These are phyloP conservation scores for Malania oleifera DNA, from an alignment of 164 flowering plant species.

Conservation along the genomic window DNA sequence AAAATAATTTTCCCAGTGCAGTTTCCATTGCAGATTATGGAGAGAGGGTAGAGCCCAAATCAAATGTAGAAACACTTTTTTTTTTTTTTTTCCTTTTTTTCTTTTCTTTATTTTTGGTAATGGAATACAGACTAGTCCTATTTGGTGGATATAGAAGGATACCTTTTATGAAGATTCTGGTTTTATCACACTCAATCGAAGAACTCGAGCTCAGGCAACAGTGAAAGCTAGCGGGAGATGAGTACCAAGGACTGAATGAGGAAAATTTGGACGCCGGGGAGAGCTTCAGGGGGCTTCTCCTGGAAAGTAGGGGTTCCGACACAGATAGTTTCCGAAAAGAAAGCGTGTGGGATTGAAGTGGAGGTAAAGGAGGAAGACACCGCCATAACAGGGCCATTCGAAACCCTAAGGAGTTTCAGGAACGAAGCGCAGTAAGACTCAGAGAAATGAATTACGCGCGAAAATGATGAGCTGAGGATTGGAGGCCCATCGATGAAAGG, in stretches of 20 bases:
- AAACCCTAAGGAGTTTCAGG: conserved; percentile 2
- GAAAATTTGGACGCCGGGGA: neutral
- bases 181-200: conserved; percentile 1
- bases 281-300: neutral
- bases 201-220: conserved; percentile 4
- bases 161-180: conserved; percentile 23
- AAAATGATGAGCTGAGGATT: too few species aligned
- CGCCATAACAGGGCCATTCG: conserved; percentile 2
- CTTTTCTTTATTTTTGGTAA: too few species aligned
- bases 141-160: neutral
- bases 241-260: neutral
- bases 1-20: too few species aligned
- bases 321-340: neutral
- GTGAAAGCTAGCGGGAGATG: neutral
- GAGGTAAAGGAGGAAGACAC: neutral
- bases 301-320: conserved; percentile 6
- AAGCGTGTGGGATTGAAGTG: neutral
- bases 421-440: too few species aligned
- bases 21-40: too few species aligned
- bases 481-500: too few species aligned
- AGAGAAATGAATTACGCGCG: too few species aligned
- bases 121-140: too few species aligned
- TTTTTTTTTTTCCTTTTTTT: too few species aligned
- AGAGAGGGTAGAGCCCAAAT: too few species aligned
- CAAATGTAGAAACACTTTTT: too few species aligned